These are phyloP conservation scores for Gossypium raimondii DNA, from an alignment of 345 rosid genomes.

Conservation along the genomic window DNA sequence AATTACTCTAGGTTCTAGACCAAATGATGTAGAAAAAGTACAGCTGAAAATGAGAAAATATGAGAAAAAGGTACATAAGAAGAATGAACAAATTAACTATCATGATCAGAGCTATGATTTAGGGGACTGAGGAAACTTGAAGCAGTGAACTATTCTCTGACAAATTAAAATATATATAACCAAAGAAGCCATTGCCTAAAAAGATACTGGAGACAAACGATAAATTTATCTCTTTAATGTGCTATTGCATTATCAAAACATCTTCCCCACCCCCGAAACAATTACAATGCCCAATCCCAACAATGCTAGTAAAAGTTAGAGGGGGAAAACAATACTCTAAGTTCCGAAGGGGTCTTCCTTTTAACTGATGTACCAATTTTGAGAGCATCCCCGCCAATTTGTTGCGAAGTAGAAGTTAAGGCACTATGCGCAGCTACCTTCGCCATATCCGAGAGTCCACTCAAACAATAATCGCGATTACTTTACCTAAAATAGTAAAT, in stretches of 20 bases:
- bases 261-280: no score
- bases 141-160: not conserved
- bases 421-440: slow-evolving; percentile 58
- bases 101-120: not conserved
- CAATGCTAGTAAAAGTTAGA: slow-evolving; percentile 5
- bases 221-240: not conserved
- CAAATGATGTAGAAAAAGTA: not conserved
- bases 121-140: not conserved
- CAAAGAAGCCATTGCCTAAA: not conserved
- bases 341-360: slow-evolving; percentile 84
- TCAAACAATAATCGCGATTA: not conserved
- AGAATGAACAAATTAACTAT: not conserved
- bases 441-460: slow-evolving; percentile 37
- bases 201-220: not conserved
- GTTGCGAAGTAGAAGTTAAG: slow-evolving; percentile 40
- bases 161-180: not conserved
- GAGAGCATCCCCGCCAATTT: slow-evolving; percentile 38
- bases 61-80: not conserved
- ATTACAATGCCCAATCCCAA: not conserved
- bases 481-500: slow-evolving; percentile 6
- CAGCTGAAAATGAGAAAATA: not conserved
- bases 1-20: not conserved
- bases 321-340: slow-evolving; percentile 47
- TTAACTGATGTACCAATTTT: slow-evolving; percentile 39
- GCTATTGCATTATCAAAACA: not conserved